Evolutionary conservation across 2,329 filamentous ascomycete species (phyloP).

Genomic region (Chaetomium olivaceum): DNA sequence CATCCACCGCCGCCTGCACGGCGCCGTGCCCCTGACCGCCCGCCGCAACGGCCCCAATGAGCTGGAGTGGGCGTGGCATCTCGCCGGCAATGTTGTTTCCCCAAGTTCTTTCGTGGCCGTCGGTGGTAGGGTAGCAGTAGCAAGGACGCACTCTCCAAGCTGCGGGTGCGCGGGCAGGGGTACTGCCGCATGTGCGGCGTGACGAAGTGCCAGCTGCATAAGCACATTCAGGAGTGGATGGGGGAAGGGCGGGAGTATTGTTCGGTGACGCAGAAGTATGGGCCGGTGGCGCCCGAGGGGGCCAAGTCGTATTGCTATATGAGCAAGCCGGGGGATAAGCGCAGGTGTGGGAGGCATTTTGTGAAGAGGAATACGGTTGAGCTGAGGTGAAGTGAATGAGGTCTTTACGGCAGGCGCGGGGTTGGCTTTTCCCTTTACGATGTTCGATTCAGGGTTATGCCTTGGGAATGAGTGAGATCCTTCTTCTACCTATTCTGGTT

Average conservation of each 20-base stretch:
- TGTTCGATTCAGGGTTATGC: neutral
- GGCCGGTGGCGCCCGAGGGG: constrained; percentile 47
- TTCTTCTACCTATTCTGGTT: too few relatives aligned
- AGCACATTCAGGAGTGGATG: constrained; percentile 63
- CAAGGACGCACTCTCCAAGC: constrained; percentile 41
- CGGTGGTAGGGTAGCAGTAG: neutral
- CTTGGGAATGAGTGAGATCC: neutral
- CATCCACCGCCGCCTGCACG: constrained; percentile 59
- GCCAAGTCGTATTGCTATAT: constrained; percentile 58
- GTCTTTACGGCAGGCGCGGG: neutral
- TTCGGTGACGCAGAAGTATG: constrained; percentile 59
- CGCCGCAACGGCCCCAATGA: constrained; percentile 62
- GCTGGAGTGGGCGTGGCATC: constrained; percentile 64
- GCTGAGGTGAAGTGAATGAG: constrained; percentile 9
- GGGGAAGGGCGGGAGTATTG: constrained; percentile 60
- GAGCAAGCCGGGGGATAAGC: constrained; percentile 59
- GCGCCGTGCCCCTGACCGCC: constrained; percentile 56
- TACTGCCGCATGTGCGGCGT: constrained; percentile 64
- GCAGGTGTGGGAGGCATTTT: constrained; percentile 58
- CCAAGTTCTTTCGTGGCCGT: constrained; percentile 23
- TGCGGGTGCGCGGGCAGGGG: constrained; percentile 59
- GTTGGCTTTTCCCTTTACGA: neutral
- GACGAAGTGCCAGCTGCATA: constrained; percentile 62
- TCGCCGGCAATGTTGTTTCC: constrained; percentile 49
- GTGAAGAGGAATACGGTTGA: constrained; percentile 19